Evolutionary conservation across 1,284 basidiomycete species (phyloP).

Genomic region (Tremellales sp.): DNA sequence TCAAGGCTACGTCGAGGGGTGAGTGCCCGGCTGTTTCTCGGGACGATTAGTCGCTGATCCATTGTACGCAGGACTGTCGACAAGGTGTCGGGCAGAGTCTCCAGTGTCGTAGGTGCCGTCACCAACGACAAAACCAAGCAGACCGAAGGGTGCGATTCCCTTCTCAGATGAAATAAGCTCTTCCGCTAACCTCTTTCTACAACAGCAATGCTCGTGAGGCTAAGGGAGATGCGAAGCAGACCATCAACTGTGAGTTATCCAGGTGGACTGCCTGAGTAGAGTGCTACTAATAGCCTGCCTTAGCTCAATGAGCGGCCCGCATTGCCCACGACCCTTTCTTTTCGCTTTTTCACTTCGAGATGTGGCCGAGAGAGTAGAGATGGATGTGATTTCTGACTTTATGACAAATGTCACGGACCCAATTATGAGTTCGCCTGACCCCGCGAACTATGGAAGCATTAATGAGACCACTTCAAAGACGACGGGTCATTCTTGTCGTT

Average conservation of each 20-base stretch:
- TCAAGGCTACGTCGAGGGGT: slow-evolving; percentile 55
- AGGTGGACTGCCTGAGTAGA: too few species aligned
- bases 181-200: neutral
- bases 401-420: too few species aligned
- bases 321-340: too few species aligned
- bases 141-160: slow-evolving; percentile 54
- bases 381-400: too few species aligned
- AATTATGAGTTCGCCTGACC: too few species aligned
- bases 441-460: too few species aligned
- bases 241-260: slow-evolving; percentile 2
- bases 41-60: neutral
- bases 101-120: slow-evolving; percentile 60
- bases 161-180: slow-evolving; percentile 13
- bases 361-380: too few species aligned
- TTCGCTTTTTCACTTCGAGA: too few species aligned
- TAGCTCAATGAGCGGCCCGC: too few species aligned
- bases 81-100: slow-evolving; percentile 62
- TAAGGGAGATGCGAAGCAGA: slow-evolving; percentile 56
- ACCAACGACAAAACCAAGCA: slow-evolving; percentile 64
- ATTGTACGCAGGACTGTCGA: slow-evolving; percentile 49
- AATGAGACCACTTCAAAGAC: too few species aligned
- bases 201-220: slow-evolving; percentile 46
- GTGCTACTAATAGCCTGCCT: too few species aligned
- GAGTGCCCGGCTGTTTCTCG: slow-evolving; percentile 11
- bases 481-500: too few species aligned